A percentile compares a stretch with the other conserved stretches of the same genome.
phyloP scores from a whole-genome alignment of 2,329 filamentous ascomycete species.

The Alternaria ethzedia region DNA sequence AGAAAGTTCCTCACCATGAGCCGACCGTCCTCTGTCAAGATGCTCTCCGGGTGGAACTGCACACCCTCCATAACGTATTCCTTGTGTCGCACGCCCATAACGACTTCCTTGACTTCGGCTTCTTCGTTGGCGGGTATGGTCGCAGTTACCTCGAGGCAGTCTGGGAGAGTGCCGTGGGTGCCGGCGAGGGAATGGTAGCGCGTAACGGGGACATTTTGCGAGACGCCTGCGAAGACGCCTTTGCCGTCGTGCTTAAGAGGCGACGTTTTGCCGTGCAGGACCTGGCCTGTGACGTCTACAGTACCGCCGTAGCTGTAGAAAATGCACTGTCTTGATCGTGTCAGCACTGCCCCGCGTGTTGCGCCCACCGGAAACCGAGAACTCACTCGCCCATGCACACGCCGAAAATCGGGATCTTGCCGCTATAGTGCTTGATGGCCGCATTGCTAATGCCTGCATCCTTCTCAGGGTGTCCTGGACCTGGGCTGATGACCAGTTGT shows the following conservation, averaged over 20 bases:
- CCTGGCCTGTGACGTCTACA: slow-evolving; percentile 92
- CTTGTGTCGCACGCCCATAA: slow-evolving; percentile 97
- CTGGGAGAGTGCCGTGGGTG: slow-evolving; percentile 83
- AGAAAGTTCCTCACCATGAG: slow-evolving; percentile 94
- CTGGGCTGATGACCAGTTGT: slow-evolving; percentile 92
- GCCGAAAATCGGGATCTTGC: slow-evolving; percentile 94
- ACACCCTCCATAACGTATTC: slow-evolving; percentile 91
- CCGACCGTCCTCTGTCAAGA: slow-evolving; percentile 86
- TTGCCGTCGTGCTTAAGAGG: slow-evolving; percentile 86
- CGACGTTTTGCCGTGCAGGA: slow-evolving; percentile 96
- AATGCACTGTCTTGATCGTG: slow-evolving; percentile 77
- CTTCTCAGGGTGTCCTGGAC: slow-evolving; percentile 87
- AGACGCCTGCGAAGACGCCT: slow-evolving; percentile 86
- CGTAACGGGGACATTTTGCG: slow-evolving; percentile 84
- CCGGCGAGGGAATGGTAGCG: slow-evolving; percentile 96
- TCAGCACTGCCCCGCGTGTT: slow-evolving; percentile 1
- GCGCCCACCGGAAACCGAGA: neutral
- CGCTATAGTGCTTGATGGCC: slow-evolving; percentile 87
- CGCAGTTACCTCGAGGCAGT: slow-evolving; percentile 86
- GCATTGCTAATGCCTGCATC: slow-evolving; percentile 94
- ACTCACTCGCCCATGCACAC: slow-evolving; percentile 96
- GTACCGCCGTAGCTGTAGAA: slow-evolving; percentile 91
- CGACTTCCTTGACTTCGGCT: slow-evolving; percentile 81
- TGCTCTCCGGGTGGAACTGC: slow-evolving; percentile 97
- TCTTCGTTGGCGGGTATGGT: slow-evolving; percentile 76